These are phyloP conservation scores for Mesotaenium endlicherianum DNA, from an alignment of 139 green algal genomes.

Conservation along the genomic window DNA sequence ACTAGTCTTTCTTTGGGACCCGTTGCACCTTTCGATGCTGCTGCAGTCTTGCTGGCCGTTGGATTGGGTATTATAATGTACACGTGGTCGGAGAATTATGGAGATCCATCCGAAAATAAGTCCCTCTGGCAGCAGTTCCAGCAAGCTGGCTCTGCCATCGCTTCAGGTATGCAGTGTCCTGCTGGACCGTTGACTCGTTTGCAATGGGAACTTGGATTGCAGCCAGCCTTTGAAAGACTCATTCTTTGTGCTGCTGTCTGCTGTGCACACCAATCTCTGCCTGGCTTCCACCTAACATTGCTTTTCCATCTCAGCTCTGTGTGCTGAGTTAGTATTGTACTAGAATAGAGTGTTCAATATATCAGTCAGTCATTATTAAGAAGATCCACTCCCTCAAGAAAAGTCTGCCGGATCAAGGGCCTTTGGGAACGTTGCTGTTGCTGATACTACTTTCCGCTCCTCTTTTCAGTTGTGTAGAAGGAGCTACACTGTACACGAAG, in stretches of 20 bases:
- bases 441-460: background rate
- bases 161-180: conserved; percentile 52
- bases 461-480: too few species aligned
- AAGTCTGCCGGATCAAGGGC: too few species aligned
- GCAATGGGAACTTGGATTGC: conserved; percentile 88
- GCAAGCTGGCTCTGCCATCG: conserved; percentile 28
- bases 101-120: conserved; percentile 59
- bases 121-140: conserved; percentile 41
- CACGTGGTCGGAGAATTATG: conserved; percentile 94
- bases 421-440: background rate
- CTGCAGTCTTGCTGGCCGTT: conserved; percentile 70
- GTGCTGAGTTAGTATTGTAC: too few species aligned
- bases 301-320: too few species aligned
- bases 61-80: conserved; percentile 74
- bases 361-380: too few species aligned
- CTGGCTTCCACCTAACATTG: background rate
- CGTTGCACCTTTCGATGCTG: conserved; percentile 93
- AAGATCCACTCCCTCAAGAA: too few species aligned
- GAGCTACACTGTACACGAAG: too few species aligned
- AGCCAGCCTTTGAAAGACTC: too few species aligned
- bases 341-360: too few species aligned
- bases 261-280: conserved; percentile 74
- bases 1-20: conserved; percentile 72
- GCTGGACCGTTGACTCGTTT: conserved; percentile 87
- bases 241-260: too few species aligned